Percentiles rank a stretch among this genome's conserved stretches.
These are phyloP conservation scores for Talaromyces ruber DNA, from an alignment of 495 filamentous ascomycete genomes.

Conservation along the genomic window DNA sequence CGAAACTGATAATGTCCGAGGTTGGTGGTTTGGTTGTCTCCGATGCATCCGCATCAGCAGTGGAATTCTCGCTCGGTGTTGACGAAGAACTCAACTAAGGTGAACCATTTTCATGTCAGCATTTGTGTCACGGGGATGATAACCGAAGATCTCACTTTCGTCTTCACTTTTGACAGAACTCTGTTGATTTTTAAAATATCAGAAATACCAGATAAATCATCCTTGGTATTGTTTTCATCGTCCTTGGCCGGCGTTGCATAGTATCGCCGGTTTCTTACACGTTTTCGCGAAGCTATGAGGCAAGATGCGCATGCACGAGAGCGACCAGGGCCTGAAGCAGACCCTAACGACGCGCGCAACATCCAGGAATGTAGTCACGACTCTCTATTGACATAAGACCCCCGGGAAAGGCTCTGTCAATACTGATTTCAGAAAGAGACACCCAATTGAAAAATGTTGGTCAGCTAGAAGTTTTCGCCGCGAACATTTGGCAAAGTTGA, in stretches of 20 bases:
- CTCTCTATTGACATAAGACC: not conserved
- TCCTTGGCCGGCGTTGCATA: conserved; percentile 11
- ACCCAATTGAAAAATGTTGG: not conserved
- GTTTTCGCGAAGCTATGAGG: conserved; percentile 15
- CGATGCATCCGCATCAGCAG: not conserved
- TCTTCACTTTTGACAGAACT: not conserved
- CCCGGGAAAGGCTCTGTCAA: not conserved
- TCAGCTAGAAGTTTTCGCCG: not conserved
- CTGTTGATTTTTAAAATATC: not conserved
- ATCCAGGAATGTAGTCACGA: conserved; percentile 17
- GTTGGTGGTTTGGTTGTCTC: not conserved
- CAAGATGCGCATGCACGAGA: conserved; percentile 31
- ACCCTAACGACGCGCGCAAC: conserved; percentile 33
- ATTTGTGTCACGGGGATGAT: not conserved
- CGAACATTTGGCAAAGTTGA: not conserved
- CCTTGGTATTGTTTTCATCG: not conserved
- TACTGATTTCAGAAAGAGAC: not conserved
- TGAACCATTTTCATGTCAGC: not conserved
- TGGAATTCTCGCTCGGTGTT: not conserved
- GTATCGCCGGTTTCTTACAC: conserved; percentile 17
- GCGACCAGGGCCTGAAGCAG: conserved; percentile 29
- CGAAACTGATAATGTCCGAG: not conserved
- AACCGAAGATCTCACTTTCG: not conserved
- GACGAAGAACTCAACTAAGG: not conserved
- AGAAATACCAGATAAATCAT: not conserved